These are phyloP conservation scores for Cenchrus fungigraminus DNA, from an alignment of 176 grass and related monocot species.

Conservation along the genomic window DNA sequence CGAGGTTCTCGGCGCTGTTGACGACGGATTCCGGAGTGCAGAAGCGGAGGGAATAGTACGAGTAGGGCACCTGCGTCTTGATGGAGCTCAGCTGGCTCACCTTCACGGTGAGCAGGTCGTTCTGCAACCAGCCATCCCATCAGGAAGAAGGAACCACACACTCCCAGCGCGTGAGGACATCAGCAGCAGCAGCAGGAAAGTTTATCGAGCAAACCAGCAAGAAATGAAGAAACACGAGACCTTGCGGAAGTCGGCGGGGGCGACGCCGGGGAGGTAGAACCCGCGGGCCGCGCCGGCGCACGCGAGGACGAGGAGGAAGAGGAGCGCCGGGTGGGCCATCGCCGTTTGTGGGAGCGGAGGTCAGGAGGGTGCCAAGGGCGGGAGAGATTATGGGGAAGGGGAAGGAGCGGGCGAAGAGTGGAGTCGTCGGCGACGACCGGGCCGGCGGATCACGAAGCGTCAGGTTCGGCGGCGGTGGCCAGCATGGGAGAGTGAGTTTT, in stretches of 20 bases:
- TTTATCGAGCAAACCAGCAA: background rate
- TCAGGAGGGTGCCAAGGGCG: background rate
- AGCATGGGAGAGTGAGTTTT: too few relatives aligned
- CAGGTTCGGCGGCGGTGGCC: too few relatives aligned
- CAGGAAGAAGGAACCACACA: too few relatives aligned
- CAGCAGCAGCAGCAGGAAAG: background rate
- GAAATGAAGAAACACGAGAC: conserved; percentile 9
- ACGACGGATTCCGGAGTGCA: conserved; percentile 61
- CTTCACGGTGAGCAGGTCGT: conserved; percentile 70
- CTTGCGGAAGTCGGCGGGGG: conserved; percentile 80
- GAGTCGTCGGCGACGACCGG: background rate
- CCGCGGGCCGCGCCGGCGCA: conserved; percentile 26
- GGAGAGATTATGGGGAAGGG: background rate
- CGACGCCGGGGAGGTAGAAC: conserved; percentile 90
- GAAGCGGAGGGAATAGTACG: conserved; percentile 85
- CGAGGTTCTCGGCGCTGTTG: conserved; percentile 91
- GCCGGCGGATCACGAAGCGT: too few relatives aligned
- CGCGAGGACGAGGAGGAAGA: conserved; percentile 10
- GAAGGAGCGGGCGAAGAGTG: background rate
- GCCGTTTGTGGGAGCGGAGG: conserved; percentile 17
- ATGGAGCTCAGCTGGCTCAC: conserved; percentile 86
- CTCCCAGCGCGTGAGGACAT: background rate
- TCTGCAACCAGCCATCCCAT: conserved; percentile 41
- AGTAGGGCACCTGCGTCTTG: conserved; percentile 89
- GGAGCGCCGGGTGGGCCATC: background rate